Conservation (phyloP, 805 yeast species). For the Candida dajiaensis region DNA sequence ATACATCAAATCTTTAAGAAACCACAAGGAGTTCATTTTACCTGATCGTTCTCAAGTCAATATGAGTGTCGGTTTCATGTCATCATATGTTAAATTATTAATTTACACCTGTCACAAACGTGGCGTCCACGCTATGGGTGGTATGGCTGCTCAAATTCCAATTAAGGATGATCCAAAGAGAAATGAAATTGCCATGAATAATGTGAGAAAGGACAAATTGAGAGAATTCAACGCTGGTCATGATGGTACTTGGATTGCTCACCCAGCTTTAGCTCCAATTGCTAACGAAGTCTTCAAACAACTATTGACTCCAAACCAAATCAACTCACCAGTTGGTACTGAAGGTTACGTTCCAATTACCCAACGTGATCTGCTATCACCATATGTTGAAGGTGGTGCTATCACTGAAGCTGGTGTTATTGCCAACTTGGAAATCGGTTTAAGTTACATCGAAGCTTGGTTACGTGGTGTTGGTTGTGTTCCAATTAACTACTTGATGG, state of each 20-base stretch:
- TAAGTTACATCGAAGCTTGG: slow-evolving; percentile 84
- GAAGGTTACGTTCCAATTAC: slow-evolving; percentile 39
- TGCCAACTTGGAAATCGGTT: slow-evolving; percentile 68
- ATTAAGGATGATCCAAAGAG: slow-evolving; percentile 63
- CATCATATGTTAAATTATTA: slow-evolving; percentile 66
- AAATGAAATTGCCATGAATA: slow-evolving; percentile 62
- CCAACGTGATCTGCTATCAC: slow-evolving; percentile 55
- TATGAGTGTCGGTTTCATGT: slow-evolving; percentile 79
- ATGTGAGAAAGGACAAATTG: slow-evolving; percentile 68
- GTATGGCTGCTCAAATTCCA: slow-evolving; percentile 87
- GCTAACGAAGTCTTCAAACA: slow-evolving; percentile 68
- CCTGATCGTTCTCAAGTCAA: slow-evolving; percentile 81
- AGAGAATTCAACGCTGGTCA: slow-evolving; percentile 76
- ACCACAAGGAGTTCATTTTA: slow-evolving; percentile 56
- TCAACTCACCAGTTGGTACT: slow-evolving; percentile 31
- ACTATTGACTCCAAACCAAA: slow-evolving; percentile 82
- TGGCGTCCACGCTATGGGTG: slow-evolving; percentile 85
- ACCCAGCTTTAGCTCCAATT: slow-evolving; percentile 72
- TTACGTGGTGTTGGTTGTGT: slow-evolving; percentile 79
- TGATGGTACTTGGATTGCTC: slow-evolving; percentile 89
- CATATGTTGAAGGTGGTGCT: slow-evolving; percentile 54
- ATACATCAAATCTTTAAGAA: slow-evolving; percentile 69
- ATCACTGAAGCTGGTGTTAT: slow-evolving; percentile 68
- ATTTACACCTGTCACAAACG: slow-evolving; percentile 71
- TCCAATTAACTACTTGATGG: slow-evolving; percentile 81